A percentile compares a stretch with the other conserved stretches of the same genome.
Conservation (phyloP, 371 early-diverging fungal genomes). For the Mortierella sp. region DNA sequence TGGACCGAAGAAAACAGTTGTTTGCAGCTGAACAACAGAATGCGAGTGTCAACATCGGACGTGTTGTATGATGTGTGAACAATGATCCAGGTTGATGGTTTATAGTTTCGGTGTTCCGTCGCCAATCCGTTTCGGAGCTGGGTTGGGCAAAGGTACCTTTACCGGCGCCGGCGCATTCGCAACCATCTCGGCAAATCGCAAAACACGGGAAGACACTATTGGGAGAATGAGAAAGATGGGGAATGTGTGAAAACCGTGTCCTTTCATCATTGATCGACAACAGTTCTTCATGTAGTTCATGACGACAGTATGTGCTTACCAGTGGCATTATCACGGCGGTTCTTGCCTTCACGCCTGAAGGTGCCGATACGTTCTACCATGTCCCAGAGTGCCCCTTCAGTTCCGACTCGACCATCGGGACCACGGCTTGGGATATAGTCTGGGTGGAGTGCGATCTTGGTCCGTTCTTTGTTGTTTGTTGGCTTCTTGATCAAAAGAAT, state of each 20-base stretch:
- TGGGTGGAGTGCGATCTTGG: constrained; percentile 61
- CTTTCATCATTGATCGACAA: too few relatives aligned
- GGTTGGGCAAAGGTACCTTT: constrained; percentile 52
- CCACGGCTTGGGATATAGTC: constrained; percentile 67
- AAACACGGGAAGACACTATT: constrained; percentile 57
- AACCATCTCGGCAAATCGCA: constrained; percentile 59
- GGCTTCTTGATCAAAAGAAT: constrained; percentile 65
- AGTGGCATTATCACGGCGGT: constrained; percentile 86
- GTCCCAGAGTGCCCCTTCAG: constrained; percentile 81
- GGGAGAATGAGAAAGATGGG: not conserved
- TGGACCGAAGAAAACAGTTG: not conserved
- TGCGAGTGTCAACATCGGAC: not conserved
- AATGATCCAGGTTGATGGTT: constrained; percentile 13
- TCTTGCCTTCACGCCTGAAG: constrained; percentile 89
- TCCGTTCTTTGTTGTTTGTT: constrained; percentile 52
- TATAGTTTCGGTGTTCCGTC: constrained; percentile 50
- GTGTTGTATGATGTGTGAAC: not conserved
- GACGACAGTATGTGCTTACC: constrained; percentile 53
- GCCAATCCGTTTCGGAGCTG: constrained; percentile 42
- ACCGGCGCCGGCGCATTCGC: constrained; percentile 51
- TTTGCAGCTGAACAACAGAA: not conserved
- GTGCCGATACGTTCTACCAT: constrained; percentile 86
- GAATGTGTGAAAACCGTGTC: not conserved
- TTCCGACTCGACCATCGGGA: constrained; percentile 60
- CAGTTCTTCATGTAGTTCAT: too few relatives aligned